phyloP scores from a whole-genome alignment of 768 basidiomycete species.

The Clavaria fumosa region DNA sequence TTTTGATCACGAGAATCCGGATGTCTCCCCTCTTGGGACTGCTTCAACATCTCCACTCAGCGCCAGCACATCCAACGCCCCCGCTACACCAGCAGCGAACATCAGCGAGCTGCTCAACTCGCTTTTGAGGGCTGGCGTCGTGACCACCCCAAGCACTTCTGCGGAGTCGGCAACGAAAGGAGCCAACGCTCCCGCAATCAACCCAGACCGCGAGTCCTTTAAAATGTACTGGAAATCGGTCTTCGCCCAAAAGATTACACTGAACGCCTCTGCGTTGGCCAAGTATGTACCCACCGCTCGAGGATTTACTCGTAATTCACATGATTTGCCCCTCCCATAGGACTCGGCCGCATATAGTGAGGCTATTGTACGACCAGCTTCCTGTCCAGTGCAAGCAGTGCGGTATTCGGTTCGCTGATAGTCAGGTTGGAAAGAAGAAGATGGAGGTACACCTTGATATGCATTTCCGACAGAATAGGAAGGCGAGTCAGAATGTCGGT shows the following conservation, averaged over 20 bases:
- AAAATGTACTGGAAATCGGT: constrained; percentile 47
- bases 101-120: constrained; percentile 49
- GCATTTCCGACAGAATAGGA: constrained; percentile 90
- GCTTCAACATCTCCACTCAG: constrained; percentile 5
- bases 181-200: constrained; percentile 26
- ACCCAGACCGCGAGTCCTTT: constrained; percentile 31
- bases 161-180: constrained; percentile 35
- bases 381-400: constrained; percentile 88
- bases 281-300: constrained; percentile 36
- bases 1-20: not conserved
- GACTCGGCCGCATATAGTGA: constrained; percentile 41
- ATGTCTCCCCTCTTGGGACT: not conserved
- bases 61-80: constrained; percentile 16
- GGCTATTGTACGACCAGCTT: constrained; percentile 61
- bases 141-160: no score
- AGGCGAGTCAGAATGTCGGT: constrained; percentile 60
- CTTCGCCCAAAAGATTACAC: constrained; percentile 40
- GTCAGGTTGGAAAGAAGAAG: constrained; percentile 48
- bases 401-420: constrained; percentile 73
- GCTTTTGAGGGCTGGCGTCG: constrained; percentile 67
- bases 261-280: constrained; percentile 54
- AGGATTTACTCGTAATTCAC: no score
- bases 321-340: constrained; percentile 20
- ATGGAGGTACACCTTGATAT: constrained; percentile 88
- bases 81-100: constrained; percentile 21